Conservation (phyloP, 495 filamentous ascomycete species). For the Recurvomyces mirabilis region DNA sequence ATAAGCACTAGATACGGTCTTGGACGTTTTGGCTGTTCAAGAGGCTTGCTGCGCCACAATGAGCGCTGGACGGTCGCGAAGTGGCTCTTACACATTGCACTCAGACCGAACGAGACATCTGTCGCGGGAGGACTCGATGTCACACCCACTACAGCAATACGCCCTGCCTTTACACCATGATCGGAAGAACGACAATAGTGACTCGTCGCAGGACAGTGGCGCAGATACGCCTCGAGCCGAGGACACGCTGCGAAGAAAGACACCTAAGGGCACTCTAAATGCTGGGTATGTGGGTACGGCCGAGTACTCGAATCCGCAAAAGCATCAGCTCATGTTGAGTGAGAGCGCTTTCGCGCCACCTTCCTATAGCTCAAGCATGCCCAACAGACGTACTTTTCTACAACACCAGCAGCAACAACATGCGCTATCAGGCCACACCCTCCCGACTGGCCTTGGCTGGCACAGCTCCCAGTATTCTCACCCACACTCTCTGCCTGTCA, state of each 20-base stretch:
- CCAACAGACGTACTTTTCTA: slow-evolving; percentile 11
- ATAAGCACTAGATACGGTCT: slow-evolving; percentile 13
- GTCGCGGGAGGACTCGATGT: slow-evolving; percentile 9
- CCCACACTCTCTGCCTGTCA: slow-evolving; percentile 19
- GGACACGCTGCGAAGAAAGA: slow-evolving; percentile 83
- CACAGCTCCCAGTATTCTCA: slow-evolving; percentile 15
- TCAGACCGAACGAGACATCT: background rate
- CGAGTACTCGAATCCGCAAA: slow-evolving; percentile 71
- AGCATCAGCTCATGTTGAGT: slow-evolving; percentile 66
- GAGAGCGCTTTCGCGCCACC: background rate
- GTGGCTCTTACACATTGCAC: background rate
- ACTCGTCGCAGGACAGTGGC: slow-evolving; percentile 13
- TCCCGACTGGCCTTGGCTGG: slow-evolving; percentile 10
- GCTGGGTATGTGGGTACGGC: slow-evolving; percentile 84
- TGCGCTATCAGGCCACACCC: slow-evolving; percentile 8
- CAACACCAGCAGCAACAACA: slow-evolving; percentile 17
- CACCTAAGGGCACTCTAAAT: slow-evolving; percentile 83
- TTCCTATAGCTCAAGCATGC: background rate
- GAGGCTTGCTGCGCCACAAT: slow-evolving; percentile 12
- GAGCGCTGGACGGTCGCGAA: slow-evolving; percentile 8
- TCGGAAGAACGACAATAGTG: background rate
- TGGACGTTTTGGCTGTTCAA: background rate
- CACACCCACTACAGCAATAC: slow-evolving; percentile 29
- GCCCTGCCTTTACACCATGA: slow-evolving; percentile 30
- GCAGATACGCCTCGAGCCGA: slow-evolving; percentile 39